Conservation (phyloP, 140 eudicot species). For the Anethum foeniculum region DNA sequence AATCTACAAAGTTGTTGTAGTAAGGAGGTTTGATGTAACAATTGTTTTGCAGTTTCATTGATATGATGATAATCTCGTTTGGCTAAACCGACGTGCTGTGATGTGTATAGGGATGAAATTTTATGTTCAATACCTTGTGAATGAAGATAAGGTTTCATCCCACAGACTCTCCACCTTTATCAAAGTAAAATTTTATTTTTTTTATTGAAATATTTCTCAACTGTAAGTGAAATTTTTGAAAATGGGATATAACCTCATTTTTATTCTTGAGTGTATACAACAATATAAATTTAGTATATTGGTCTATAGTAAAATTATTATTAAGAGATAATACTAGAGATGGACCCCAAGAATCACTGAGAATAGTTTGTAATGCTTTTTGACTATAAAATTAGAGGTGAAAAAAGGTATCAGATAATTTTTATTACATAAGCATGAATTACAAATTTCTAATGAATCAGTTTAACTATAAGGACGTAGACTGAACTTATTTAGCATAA, state of each 20-base stretch:
- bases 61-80: not conserved
- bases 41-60: not conserved
- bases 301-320: not conserved
- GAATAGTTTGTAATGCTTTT: not conserved
- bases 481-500: not conserved
- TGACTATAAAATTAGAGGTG: not conserved
- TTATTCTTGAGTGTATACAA: not conserved
- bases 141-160: not conserved
- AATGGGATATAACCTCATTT: not conserved
- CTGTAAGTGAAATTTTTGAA: not conserved
- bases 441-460: too few species aligned
- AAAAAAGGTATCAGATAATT: not conserved
- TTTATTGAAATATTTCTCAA: not conserved
- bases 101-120: not conserved
- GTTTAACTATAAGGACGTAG: too few species aligned
- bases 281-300: not conserved
- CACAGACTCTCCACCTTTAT: not conserved
- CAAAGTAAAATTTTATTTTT: not conserved
- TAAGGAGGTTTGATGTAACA: conserved; percentile 1
- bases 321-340: not conserved
- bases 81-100: not conserved
- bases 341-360: not conserved
- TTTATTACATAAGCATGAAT: too few species aligned
- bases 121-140: not conserved
- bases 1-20: not conserved